Evolutionary conservation across 2,329 filamentous ascomycete species (phyloP).

Genomic region (Paraconiothyrium brasiliense): DNA sequence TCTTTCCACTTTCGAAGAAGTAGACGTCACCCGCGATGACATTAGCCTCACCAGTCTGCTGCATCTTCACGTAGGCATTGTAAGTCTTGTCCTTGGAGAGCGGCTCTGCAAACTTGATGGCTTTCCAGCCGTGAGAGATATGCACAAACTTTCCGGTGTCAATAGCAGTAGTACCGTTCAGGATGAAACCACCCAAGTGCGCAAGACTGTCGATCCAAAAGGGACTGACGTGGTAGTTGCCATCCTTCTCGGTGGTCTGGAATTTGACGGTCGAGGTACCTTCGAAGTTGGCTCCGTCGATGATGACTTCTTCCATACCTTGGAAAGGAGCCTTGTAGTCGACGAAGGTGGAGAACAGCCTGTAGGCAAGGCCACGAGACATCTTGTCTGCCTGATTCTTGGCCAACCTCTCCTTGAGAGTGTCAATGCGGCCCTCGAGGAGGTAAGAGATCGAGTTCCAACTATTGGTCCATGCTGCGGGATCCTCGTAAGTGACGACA

Average conservation of each 20-base stretch:
- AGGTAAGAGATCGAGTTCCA: conserved; percentile 72
- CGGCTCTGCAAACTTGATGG: conserved; percentile 65
- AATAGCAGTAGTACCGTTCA: conserved; percentile 67
- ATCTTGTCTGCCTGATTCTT: conserved; percentile 76
- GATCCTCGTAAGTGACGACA: conserved; percentile 69
- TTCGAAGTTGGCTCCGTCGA: conserved; percentile 65
- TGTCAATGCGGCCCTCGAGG: conserved; percentile 65
- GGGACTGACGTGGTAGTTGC: conserved; percentile 66
- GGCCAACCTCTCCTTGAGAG: conserved; percentile 73
- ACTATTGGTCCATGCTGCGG: conserved; percentile 68
- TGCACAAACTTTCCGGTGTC: conserved; percentile 68
- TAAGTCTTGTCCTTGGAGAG: conserved; percentile 63
- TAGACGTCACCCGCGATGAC: conserved; percentile 69
- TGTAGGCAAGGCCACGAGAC: conserved; percentile 79
- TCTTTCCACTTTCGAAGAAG: conserved; percentile 66
- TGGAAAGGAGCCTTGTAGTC: conserved; percentile 66
- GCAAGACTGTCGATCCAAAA: conserved; percentile 68
- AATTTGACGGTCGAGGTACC: conserved; percentile 65
- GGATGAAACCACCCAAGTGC: conserved; percentile 68
- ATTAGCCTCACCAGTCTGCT: conserved; percentile 61
- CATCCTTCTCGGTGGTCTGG: conserved; percentile 62
- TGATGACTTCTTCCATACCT: conserved; percentile 67
- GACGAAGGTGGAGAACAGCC: conserved; percentile 69
- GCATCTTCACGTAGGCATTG: conserved; percentile 70
- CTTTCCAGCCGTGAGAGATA: conserved; percentile 70